Conservation (phyloP, 2,329 filamentous ascomycete species). For the Chaetomium sp. region DNA sequence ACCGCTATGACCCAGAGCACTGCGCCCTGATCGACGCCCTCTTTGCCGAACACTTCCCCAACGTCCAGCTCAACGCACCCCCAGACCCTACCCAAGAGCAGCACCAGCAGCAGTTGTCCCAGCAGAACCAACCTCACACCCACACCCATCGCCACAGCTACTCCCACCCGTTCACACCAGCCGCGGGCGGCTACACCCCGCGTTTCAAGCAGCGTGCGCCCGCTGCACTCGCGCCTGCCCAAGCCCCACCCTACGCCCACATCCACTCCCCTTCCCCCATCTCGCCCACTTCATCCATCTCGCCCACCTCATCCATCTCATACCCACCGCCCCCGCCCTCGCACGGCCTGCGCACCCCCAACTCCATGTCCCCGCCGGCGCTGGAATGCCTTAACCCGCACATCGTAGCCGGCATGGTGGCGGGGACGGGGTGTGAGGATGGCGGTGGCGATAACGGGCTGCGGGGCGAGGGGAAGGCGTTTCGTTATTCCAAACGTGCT, state of each 20-base stretch:
- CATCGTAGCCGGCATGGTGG: too few relatives aligned
- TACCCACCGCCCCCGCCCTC: neutral
- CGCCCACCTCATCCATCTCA: neutral
- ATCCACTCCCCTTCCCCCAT: neutral
- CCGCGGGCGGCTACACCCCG: neutral
- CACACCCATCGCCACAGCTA: conserved; percentile 6
- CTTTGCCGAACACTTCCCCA: conserved; percentile 52
- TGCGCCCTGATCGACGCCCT: conserved; percentile 51
- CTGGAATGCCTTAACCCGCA: neutral
- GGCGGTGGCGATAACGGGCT: too few relatives aligned
- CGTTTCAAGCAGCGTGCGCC: neutral
- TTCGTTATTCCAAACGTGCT: too few relatives aligned
- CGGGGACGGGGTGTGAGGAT: too few relatives aligned
- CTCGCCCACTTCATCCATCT: too few relatives aligned
- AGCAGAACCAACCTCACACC: neutral
- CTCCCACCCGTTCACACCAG: neutral
- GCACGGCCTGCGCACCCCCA: neutral
- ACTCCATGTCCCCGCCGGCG: conserved; percentile 14
- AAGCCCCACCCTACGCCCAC: conserved; percentile 5
- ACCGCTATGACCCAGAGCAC: conserved; percentile 44
- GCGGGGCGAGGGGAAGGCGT: too few relatives aligned
- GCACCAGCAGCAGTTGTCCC: neutral
- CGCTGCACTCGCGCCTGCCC: neutral
- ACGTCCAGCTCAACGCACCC: conserved; percentile 35
- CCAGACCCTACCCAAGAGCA: neutral